Conservation (phyloP, 768 basidiomycete genomes). For the Hygrocybe coccinea region DNA sequence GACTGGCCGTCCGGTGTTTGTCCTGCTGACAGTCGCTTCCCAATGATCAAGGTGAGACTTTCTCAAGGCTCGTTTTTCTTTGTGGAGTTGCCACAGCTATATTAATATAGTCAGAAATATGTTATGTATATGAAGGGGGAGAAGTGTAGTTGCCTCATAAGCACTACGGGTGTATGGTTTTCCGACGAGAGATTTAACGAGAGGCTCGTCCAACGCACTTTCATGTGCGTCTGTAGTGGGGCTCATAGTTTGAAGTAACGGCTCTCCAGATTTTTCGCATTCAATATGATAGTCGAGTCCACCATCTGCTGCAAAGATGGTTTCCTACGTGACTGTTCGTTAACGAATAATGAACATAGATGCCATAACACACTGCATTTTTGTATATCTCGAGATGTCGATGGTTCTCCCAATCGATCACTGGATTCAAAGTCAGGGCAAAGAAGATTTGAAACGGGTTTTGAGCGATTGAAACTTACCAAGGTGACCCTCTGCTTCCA, state of each 20-base stretch:
- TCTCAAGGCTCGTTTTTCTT: constrained; percentile 37
- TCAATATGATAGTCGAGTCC: constrained; percentile 44
- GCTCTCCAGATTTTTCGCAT: constrained; percentile 50
- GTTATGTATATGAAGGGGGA: background rate
- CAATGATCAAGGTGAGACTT: constrained; percentile 59
- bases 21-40: constrained; percentile 46
- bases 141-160: constrained; percentile 21
- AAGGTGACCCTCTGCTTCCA: constrained; percentile 59
- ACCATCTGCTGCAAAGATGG: constrained; percentile 48
- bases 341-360: background rate
- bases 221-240: constrained; percentile 27
- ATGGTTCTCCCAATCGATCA: constrained; percentile 57
- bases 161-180: constrained; percentile 46
- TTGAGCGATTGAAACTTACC: constrained; percentile 34
- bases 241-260: constrained; percentile 51
- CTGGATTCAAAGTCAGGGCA: constrained; percentile 29
- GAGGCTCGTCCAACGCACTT: constrained; percentile 36
- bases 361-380: constrained; percentile 30
- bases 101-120: constrained; percentile 5
- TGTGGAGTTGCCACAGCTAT: constrained; percentile 66
- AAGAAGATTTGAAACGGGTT: background rate
- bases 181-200: constrained; percentile 44
- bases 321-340: constrained; percentile 33
- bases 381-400: constrained; percentile 50
- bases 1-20: constrained; percentile 65